phyloP scores from a whole-genome alignment of 164 flowering plant species.

The Saururus chinensis region DNA sequence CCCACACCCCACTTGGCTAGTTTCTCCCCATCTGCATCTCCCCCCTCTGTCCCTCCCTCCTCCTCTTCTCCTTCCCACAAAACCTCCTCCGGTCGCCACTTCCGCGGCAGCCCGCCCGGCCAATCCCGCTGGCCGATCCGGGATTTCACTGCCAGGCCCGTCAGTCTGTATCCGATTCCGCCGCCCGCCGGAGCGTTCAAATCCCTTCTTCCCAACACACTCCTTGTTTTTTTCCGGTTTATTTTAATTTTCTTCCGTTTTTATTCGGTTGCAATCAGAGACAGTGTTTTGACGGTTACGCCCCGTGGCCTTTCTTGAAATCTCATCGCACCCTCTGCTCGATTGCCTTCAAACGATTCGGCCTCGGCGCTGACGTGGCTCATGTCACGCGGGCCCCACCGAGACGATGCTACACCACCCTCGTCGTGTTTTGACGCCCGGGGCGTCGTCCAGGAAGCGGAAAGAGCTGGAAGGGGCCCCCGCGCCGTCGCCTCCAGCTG shows the following conservation, averaged over 20 bases:
- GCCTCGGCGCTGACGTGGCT: constrained; percentile 30
- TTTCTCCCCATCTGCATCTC: background rate
- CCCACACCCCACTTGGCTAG: background rate
- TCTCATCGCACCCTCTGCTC: background rate
- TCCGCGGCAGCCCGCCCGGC: background rate
- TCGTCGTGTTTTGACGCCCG: constrained; percentile 25
- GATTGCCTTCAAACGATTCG: constrained; percentile 1
- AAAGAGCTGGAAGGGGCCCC: constrained; percentile 29
- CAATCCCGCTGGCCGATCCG: background rate
- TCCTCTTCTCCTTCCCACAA: background rate
- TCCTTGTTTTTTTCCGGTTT: background rate
- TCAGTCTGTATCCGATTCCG: background rate
- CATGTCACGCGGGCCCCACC: background rate
- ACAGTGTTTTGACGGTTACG: constrained; percentile 9
- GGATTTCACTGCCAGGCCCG: background rate
- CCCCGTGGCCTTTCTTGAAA: constrained; percentile 1
- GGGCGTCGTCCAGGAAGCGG: constrained; percentile 49
- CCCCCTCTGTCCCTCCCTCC: constrained; percentile 1
- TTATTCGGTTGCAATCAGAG: background rate
- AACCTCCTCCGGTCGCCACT: background rate
- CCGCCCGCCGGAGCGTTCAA: background rate
- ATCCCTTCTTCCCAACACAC: background rate
- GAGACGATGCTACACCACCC: constrained; percentile 21
- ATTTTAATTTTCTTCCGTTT: background rate
- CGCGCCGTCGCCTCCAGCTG: constrained; percentile 11